phyloP scores from a whole-genome alignment of 495 filamentous ascomycete genomes.

The Penicillium riverlandense region DNA sequence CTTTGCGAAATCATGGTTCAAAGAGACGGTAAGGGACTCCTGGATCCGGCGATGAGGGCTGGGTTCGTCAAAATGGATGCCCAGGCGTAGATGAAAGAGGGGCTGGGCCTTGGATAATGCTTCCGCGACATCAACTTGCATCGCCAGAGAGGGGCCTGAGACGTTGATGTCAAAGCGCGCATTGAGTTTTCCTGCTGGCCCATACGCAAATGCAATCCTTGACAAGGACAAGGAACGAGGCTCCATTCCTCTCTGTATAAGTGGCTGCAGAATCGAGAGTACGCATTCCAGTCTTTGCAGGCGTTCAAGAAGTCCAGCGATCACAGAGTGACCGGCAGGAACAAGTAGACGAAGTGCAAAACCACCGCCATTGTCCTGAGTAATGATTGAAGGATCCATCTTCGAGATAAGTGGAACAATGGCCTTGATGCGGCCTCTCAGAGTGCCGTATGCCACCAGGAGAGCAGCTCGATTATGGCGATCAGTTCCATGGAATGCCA shows the following conservation, averaged over 20 bases:
- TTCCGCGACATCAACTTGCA: conserved; percentile 15
- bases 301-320: conserved; percentile 28
- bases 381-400: conserved; percentile 23
- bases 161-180: conserved; percentile 26
- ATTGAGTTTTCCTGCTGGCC: conserved; percentile 17
- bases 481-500: conserved; percentile 38
- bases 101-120: conserved; percentile 16
- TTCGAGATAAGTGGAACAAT: conserved; percentile 20
- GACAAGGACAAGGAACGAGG: conserved; percentile 29
- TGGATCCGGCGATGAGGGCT: conserved; percentile 75
- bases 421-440: conserved; percentile 17
- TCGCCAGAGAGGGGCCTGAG: conserved; percentile 8
- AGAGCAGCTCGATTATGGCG: conserved; percentile 21
- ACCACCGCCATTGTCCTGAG: conserved; percentile 24
- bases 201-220: conserved; percentile 31
- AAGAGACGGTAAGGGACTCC: conserved; percentile 50
- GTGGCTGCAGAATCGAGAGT: conserved; percentile 31
- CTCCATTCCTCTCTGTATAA: conserved; percentile 28
- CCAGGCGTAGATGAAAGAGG: conserved; percentile 24
- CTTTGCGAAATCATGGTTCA: conserved; percentile 48
- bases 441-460: conserved; percentile 33
- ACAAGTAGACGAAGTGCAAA: conserved; percentile 37
- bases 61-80: conserved; percentile 44
- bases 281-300: conserved; percentile 36
- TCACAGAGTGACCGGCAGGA: conserved; percentile 28